Conservation (phyloP, 345 rosid genomes). For the Tarenaya hassleriana region DNA sequence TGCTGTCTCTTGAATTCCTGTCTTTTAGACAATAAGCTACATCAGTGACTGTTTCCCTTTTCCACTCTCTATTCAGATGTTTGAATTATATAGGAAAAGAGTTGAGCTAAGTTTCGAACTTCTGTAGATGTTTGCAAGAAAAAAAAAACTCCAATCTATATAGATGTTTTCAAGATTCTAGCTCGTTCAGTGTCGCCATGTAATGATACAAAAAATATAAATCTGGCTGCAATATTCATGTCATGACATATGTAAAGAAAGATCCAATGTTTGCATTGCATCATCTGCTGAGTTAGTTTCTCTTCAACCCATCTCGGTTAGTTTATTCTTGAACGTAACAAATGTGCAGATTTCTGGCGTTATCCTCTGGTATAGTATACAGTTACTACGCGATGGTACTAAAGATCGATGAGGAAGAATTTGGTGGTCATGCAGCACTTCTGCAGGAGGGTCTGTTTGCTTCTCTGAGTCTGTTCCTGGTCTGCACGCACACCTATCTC, state of each 20-base stretch:
- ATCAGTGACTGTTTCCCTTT: background rate
- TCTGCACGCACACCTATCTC: conserved; percentile 10
- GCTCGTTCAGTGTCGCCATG: too few relatives aligned
- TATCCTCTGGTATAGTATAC: conserved; percentile 72
- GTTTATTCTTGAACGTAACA: background rate
- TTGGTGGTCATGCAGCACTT: conserved; percentile 86
- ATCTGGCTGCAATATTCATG: too few relatives aligned
- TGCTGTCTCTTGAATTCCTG: background rate
- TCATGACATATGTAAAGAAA: too few relatives aligned
- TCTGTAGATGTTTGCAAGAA: too few relatives aligned
- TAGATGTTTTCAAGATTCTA: background rate
- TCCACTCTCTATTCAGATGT: background rate
- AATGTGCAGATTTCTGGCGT: conserved; percentile 52
- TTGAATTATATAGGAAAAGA: background rate
- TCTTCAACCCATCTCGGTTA: too few relatives aligned
- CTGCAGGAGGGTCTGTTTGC: conserved; percentile 97
- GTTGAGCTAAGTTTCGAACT: background rate
- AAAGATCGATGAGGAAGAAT: conserved; percentile 89
- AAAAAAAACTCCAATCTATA: background rate
- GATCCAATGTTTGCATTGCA: too few relatives aligned
- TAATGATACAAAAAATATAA: too few relatives aligned
- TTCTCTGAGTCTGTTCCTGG: conserved; percentile 86
- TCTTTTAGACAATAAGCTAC: background rate
- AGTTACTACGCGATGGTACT: conserved; percentile 76
- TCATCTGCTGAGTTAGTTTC: too few relatives aligned